Conservation (phyloP, 176 grass and related monocot species). For the Triticum dicoccoides region DNA sequence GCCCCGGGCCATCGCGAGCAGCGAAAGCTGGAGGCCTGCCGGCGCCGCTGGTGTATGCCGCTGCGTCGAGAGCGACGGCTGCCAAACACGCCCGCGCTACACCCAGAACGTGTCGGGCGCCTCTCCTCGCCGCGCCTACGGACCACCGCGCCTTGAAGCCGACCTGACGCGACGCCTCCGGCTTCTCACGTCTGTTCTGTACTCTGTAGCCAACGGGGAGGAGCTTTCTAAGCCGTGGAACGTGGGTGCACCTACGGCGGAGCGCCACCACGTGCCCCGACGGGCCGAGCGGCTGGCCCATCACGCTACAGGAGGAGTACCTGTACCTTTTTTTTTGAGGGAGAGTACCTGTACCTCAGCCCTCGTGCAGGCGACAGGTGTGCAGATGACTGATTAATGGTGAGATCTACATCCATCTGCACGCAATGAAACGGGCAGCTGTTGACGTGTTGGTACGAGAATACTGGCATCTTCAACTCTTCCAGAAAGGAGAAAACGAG, state of each 20-base stretch:
- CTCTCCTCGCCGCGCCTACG: background rate
- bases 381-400: background rate
- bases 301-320: background rate
- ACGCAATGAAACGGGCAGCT: background rate
- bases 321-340: no score
- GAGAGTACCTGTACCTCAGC: no score
- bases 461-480: background rate
- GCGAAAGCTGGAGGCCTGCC: no score
- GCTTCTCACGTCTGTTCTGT: background rate
- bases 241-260: background rate
- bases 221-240: background rate
- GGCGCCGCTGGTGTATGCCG: background rate
- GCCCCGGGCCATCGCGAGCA: no score
- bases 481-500: background rate
- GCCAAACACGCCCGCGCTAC: background rate
- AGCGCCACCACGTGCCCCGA: background rate
- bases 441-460: constrained; percentile 3
- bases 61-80: background rate
- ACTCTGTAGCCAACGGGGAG: no score
- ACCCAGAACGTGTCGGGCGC: background rate
- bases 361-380: background rate
- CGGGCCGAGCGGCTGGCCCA: background rate
- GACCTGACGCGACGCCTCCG: background rate
- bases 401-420: no score
- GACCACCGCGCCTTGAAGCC: background rate